Conservation (phyloP, 495 filamentous ascomycete genomes). For the Clohesyomyces aquaticus region DNA sequence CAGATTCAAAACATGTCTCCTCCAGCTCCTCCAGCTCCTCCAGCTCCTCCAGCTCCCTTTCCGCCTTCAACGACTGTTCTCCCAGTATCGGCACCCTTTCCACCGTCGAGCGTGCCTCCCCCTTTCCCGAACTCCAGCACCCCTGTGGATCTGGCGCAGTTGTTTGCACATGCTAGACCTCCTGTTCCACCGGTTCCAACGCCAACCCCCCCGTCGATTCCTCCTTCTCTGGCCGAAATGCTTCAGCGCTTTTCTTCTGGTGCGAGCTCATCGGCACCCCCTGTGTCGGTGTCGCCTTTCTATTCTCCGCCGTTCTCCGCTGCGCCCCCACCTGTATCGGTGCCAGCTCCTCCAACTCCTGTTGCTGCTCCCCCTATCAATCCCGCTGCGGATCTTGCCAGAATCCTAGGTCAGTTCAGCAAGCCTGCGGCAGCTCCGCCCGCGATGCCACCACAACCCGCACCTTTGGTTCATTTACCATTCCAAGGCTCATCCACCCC, state of each 20-base stretch:
- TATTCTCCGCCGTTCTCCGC: slow-evolving; percentile 41
- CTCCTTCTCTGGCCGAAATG: slow-evolving; percentile 44
- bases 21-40: slow-evolving; percentile 36
- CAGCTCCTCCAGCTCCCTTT: slow-evolving; percentile 1
- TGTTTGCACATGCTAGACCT: slow-evolving; percentile 22
- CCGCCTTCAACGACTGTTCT: not conserved
- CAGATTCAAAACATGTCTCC: slow-evolving; percentile 48
- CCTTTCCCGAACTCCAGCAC: slow-evolving; percentile 35
- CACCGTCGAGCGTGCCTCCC: slow-evolving; percentile 38
- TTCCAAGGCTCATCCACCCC: slow-evolving; percentile 3
- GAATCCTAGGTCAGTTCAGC: slow-evolving; percentile 24
- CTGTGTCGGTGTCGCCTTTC: slow-evolving; percentile 39
- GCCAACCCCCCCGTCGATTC: slow-evolving; percentile 48
- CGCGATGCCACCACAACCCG: slow-evolving; percentile 1
- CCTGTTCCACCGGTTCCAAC: slow-evolving; percentile 41
- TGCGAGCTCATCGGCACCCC: slow-evolving; percentile 14
- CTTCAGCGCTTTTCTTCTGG: slow-evolving; percentile 17
- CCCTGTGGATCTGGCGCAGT: slow-evolving; percentile 28
- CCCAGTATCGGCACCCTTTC: slow-evolving; percentile 8
- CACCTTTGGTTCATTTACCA: slow-evolving; percentile 1
- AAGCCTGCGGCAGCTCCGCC: slow-evolving; percentile 17
- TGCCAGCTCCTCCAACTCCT: slow-evolving; percentile 24
- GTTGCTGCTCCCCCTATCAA: slow-evolving; percentile 13
- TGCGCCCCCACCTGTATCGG: slow-evolving; percentile 34
- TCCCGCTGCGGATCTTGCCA: slow-evolving; percentile 22